These are phyloP conservation scores for Hypoxylon sp. DNA, from an alignment of 2,329 filamentous ascomycete species.

Conservation along the genomic window DNA sequence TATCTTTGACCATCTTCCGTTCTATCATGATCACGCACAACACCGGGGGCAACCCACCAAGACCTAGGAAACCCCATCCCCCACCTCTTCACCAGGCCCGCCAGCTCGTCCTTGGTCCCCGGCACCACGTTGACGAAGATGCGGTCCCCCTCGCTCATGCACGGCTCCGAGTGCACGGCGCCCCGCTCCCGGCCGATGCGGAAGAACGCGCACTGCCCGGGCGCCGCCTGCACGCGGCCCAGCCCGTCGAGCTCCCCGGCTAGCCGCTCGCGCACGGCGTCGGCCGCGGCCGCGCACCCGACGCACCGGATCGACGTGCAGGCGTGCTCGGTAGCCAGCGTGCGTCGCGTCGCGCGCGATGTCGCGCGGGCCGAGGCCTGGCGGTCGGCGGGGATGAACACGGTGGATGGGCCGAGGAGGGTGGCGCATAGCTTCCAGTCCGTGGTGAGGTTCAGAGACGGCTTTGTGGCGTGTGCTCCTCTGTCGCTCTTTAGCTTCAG, in stretches of 20 bases:
- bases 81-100: slow-evolving; percentile 50
- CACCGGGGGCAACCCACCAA: slow-evolving; percentile 35
- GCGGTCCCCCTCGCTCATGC: slow-evolving; percentile 49
- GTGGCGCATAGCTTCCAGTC: slow-evolving; percentile 63
- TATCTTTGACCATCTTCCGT: too few relatives aligned
- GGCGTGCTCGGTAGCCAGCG: slow-evolving; percentile 50
- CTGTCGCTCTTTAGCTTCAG: slow-evolving; percentile 31
- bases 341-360: slow-evolving; percentile 48
- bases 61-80: slow-evolving; percentile 55
- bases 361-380: slow-evolving; percentile 51
- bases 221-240: slow-evolving; percentile 37
- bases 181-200: slow-evolving; percentile 56
- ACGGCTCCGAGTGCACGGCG: slow-evolving; percentile 58
- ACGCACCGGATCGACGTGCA: slow-evolving; percentile 58
- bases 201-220: slow-evolving; percentile 57
- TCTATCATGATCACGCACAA: slow-evolving; percentile 14
- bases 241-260: slow-evolving; percentile 45
- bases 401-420: slow-evolving; percentile 59
- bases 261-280: slow-evolving; percentile 54
- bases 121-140: slow-evolving; percentile 57
- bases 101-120: slow-evolving; percentile 52
- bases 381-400: slow-evolving; percentile 55
- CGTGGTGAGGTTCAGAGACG: slow-evolving; percentile 47
- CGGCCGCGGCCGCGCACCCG: slow-evolving; percentile 57
- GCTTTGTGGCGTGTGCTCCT: slow-evolving; percentile 6